These are phyloP conservation scores for Monilinia vaccinii-corymbosi DNA, from an alignment of 2,329 filamentous ascomycete genomes.

Conservation along the genomic window DNA sequence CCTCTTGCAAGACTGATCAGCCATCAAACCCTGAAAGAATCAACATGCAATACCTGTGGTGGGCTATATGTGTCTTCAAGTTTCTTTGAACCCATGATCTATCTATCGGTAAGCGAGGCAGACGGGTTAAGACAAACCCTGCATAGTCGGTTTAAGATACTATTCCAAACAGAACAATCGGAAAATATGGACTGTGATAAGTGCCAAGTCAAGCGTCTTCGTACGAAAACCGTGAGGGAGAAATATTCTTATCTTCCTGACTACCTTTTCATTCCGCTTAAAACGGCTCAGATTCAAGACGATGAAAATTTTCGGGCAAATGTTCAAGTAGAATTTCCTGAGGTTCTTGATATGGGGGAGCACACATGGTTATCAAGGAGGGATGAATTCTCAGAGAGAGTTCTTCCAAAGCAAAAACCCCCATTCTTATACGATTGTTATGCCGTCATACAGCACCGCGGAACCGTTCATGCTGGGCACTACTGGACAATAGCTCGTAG, in stretches of 20 bases:
- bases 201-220: not conserved
- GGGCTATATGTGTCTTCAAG: not conserved
- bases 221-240: too few relatives aligned
- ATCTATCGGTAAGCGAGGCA: not conserved
- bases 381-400: not conserved
- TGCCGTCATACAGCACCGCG: not conserved
- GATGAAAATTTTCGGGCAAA: not conserved
- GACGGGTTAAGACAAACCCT: not conserved
- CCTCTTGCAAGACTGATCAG: not conserved
- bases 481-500: conserved; percentile 7
- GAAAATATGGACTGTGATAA: not conserved
- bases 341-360: conserved; percentile 1
- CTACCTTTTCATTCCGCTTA: conserved; percentile 1
- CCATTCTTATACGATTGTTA: conserved; percentile 9
- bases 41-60: not conserved
- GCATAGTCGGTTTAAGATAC: not conserved
- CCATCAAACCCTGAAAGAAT: not conserved
- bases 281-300: not conserved
- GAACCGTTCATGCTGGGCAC: not conserved
- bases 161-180: not conserved
- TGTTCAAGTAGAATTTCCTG: not conserved
- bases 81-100: not conserved
- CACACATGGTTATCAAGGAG: conserved; percentile 5
- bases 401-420: conserved; percentile 1
- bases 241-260: not conserved